These are phyloP conservation scores for Epichloe gansuensis DNA, from an alignment of 2,329 filamentous ascomycete species.

Conservation along the genomic window DNA sequence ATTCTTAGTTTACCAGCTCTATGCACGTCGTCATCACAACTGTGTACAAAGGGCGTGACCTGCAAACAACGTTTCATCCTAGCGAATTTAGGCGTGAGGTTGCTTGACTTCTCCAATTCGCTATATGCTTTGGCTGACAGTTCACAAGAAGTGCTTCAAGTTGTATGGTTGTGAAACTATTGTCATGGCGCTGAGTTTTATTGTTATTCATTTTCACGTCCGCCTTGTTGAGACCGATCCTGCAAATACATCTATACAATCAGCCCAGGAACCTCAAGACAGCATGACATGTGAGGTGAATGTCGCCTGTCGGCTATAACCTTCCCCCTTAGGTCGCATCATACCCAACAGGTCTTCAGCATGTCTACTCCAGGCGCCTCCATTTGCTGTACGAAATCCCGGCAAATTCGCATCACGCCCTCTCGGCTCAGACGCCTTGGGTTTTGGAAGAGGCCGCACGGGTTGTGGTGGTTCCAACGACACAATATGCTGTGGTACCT, in stretches of 20 bases:
- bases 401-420: constrained; percentile 18
- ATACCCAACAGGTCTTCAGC: constrained; percentile 54
- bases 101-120: too few relatives aligned
- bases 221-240: background rate
- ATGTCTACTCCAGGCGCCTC: constrained; percentile 58
- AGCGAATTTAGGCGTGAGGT: too few relatives aligned
- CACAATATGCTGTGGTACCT: constrained; percentile 30
- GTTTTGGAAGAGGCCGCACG: constrained; percentile 1
- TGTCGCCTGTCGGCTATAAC: constrained; percentile 2
- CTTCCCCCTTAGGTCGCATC: constrained; percentile 35
- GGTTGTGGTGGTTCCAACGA: constrained; percentile 19
- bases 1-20: too few relatives aligned
- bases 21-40: too few relatives aligned
- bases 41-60: too few relatives aligned
- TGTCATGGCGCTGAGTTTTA: background rate
- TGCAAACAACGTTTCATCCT: too few relatives aligned
- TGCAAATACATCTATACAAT: background rate
- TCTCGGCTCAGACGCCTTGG: background rate
- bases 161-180: background rate
- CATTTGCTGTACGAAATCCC: constrained; percentile 36
- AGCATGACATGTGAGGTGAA: too few relatives aligned
- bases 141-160: too few relatives aligned
- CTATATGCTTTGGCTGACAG: too few relatives aligned
- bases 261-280: background rate
- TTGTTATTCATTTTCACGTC: background rate